These are phyloP conservation scores for Dillenia turbinata DNA, from an alignment of 164 flowering plant genomes.

Conservation along the genomic window DNA sequence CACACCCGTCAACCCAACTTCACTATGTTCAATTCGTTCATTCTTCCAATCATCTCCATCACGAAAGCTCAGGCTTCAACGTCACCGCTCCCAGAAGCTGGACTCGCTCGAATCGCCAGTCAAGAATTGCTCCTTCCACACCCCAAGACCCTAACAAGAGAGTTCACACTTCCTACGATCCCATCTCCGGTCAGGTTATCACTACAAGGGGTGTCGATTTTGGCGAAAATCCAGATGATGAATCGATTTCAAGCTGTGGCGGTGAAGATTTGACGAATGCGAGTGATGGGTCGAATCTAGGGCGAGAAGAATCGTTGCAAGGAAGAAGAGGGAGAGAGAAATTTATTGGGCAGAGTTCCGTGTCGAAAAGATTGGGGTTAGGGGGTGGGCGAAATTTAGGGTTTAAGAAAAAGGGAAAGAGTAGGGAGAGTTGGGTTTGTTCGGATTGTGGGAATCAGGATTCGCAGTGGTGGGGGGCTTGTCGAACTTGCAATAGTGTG, in stretches of 20 bases:
- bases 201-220: conserved; percentile 3
- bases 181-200: conserved; percentile 13
- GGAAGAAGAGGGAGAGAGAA: background rate
- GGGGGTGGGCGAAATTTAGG: background rate
- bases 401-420: conserved; percentile 47
- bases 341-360: background rate
- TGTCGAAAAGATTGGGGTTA: background rate
- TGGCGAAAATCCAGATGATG: background rate
- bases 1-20: conserved; percentile 15
- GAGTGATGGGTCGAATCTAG: background rate
- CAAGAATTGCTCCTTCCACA: background rate
- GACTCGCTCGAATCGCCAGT: conserved; percentile 5
- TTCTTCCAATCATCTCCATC: conserved; percentile 7
- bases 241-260: background rate
- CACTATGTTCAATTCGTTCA: conserved; percentile 8
- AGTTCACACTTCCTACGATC: conserved; percentile 25
- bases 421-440: conserved; percentile 53
- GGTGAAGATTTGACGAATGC: background rate
- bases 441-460: conserved; percentile 55
- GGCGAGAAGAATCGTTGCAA: conserved; percentile 1
- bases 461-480: conserved; percentile 94
- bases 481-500: conserved; percentile 34
- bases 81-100: background rate
- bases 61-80: conserved; percentile 1
- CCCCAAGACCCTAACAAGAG: conserved; percentile 8